Conservation (phyloP, 176 grass and related monocot species). For the Typha latifolia region DNA sequence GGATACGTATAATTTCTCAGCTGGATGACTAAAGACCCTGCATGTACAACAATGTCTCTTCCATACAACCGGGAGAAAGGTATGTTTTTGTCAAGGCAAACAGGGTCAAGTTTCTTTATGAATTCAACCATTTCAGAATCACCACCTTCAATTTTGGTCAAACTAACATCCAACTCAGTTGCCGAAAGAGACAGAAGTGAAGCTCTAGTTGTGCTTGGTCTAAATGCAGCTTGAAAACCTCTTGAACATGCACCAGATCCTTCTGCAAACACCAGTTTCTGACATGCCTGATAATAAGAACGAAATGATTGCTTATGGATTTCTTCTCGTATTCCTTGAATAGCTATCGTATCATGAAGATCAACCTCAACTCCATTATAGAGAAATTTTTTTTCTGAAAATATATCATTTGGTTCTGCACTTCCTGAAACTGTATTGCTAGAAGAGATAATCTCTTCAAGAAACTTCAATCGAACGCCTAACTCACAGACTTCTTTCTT, state of each 20-base stretch:
- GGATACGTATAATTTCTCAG: slow-evolving; percentile 95
- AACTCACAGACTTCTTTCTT: slow-evolving; percentile 72
- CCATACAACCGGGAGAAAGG: slow-evolving; percentile 93
- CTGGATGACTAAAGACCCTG: slow-evolving; percentile 70
- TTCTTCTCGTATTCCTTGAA: slow-evolving; percentile 65
- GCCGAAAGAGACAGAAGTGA: slow-evolving; percentile 93
- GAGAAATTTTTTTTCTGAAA: slow-evolving; percentile 38
- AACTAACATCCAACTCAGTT: slow-evolving; percentile 77
- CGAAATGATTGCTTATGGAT: slow-evolving; percentile 83
- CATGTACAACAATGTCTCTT: slow-evolving; percentile 75
- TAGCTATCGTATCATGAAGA: slow-evolving; percentile 36
- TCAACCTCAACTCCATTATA: slow-evolving; percentile 49
- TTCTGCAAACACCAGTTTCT: slow-evolving; percentile 66
- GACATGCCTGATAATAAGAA: slow-evolving; percentile 78
- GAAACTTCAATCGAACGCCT: slow-evolving; percentile 68
- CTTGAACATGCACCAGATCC: slow-evolving; percentile 65
- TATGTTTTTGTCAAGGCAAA: slow-evolving; percentile 73
- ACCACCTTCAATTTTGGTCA: slow-evolving; percentile 78
- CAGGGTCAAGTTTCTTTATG: slow-evolving; percentile 71
- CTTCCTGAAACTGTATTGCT: slow-evolving; percentile 23
- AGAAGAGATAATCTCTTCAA: slow-evolving; percentile 59
- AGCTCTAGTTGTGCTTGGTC: slow-evolving; percentile 56
- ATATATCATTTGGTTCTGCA: slow-evolving; percentile 32
- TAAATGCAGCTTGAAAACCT: slow-evolving; percentile 89
- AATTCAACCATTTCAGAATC: slow-evolving; percentile 83